phyloP scores from a whole-genome alignment of 805 yeast species.

The Saccharomyces paradoxus region DNA sequence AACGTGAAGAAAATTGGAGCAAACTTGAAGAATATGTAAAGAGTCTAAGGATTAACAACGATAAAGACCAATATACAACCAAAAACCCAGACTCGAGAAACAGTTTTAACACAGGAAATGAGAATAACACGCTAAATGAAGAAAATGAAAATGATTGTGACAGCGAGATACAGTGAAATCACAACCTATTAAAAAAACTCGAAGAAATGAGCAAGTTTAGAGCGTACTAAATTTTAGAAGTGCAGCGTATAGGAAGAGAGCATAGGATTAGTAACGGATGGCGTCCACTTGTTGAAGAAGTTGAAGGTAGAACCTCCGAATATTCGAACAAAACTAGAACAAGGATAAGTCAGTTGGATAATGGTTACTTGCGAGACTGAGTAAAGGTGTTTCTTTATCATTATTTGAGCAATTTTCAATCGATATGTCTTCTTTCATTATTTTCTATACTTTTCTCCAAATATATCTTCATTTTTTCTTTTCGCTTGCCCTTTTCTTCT shows the following conservation, averaged over 20 bases:
- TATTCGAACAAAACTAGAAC: background rate
- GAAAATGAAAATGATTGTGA: background rate
- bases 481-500: background rate
- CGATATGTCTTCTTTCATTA: background rate
- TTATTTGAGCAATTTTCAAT: background rate
- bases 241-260: background rate
- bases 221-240: background rate
- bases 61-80: background rate
- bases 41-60: conserved; percentile 17
- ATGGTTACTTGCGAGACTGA: background rate
- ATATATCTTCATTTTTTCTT: background rate
- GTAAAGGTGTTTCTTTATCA: background rate
- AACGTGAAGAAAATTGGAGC: conserved; percentile 64
- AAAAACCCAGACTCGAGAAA: background rate
- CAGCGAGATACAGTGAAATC: background rate
- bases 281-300: background rate
- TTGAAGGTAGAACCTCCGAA: background rate
- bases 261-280: background rate
- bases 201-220: background rate
- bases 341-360: background rate
- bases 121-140: background rate
- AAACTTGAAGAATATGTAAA: conserved; percentile 55
- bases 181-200: background rate
- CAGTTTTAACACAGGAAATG: background rate
- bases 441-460: background rate